These are phyloP conservation scores for Davidsoniella australis DNA, from an alignment of 2,329 filamentous ascomycete genomes.

Conservation along the genomic window DNA sequence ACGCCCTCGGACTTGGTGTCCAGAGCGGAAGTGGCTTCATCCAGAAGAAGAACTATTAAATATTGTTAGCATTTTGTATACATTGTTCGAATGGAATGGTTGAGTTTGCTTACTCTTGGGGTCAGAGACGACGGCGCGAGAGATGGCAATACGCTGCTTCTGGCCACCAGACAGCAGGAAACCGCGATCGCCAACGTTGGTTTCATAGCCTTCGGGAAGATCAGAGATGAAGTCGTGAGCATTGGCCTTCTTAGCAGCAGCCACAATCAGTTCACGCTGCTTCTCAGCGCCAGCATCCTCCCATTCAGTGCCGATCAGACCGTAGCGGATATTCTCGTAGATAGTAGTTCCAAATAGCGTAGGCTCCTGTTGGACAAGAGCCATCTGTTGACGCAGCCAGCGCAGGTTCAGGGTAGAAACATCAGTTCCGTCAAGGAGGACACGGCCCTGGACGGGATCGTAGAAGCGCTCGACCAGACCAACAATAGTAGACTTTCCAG, in stretches of 20 bases:
- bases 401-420: constrained; percentile 67
- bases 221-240: constrained; percentile 78
- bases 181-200: constrained; percentile 86
- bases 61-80: constrained; percentile 10
- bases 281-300: constrained; percentile 52
- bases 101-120: constrained; percentile 45
- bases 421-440: constrained; percentile 70
- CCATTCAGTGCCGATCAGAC: constrained; percentile 66
- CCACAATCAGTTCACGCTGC: constrained; percentile 52
- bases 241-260: constrained; percentile 80
- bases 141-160: constrained; percentile 92
- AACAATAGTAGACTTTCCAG: constrained; percentile 87
- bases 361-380: constrained; percentile 84
- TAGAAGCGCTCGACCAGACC: constrained; percentile 92
- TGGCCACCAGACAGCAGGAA: constrained; percentile 88
- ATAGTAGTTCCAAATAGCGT: constrained; percentile 82
- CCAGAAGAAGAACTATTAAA: constrained; percentile 55
- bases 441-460: constrained; percentile 61
- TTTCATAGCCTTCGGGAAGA: constrained; percentile 80
- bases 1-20: constrained; percentile 91
- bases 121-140: constrained; percentile 74
- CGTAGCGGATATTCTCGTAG: constrained; percentile 76
- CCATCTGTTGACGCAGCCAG: constrained; percentile 85
- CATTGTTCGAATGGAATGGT: not conserved
- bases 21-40: constrained; percentile 85